Conservation (phyloP, 768 basidiomycete species). For the Russula earlei region DNA sequence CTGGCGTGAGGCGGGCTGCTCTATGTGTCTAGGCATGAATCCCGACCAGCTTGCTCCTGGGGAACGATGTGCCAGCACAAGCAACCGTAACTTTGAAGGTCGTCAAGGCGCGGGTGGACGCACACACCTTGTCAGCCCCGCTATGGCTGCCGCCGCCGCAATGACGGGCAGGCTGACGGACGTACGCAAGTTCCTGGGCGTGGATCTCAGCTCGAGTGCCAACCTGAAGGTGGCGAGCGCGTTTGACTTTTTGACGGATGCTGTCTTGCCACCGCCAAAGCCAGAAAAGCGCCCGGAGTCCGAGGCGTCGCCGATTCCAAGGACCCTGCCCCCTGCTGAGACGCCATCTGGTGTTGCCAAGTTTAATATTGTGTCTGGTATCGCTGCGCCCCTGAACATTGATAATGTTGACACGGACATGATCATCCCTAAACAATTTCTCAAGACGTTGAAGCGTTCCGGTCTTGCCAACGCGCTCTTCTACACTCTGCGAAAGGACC, state of each 20-base stretch:
- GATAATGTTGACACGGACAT: slow-evolving; percentile 57
- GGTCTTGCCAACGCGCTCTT: slow-evolving; percentile 53
- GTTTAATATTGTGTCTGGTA: slow-evolving; percentile 42
- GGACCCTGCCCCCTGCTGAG: slow-evolving; percentile 23
- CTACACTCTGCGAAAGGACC: slow-evolving; percentile 41
- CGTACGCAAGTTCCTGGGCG: slow-evolving; percentile 43
- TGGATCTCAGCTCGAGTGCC: slow-evolving; percentile 24
- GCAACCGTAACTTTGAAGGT: slow-evolving; percentile 60
- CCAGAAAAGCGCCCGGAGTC: slow-evolving; percentile 24
- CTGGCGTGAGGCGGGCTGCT: slow-evolving; percentile 62
- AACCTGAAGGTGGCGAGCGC: slow-evolving; percentile 63
- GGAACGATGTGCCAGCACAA: slow-evolving; percentile 51
- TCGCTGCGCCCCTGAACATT: slow-evolving; percentile 44
- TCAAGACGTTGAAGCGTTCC: slow-evolving; percentile 57
- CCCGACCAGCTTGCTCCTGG: slow-evolving; percentile 53
- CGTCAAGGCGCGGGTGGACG: slow-evolving; percentile 53
- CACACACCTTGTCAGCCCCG: slow-evolving; percentile 56
- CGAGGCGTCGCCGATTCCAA: slow-evolving; percentile 19
- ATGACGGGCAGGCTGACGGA: slow-evolving; percentile 50
- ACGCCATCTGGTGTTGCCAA: slow-evolving; percentile 29
- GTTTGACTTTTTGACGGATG: slow-evolving; percentile 70
- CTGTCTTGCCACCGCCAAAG: slow-evolving; percentile 32
- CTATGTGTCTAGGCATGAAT: slow-evolving; percentile 68
- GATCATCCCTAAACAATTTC: slow-evolving; percentile 59
- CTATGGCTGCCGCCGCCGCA: slow-evolving; percentile 60